Evolutionary conservation across 495 filamentous ascomycete genomes (phyloP).

Genomic region (Penicillium desertorum): DNA sequence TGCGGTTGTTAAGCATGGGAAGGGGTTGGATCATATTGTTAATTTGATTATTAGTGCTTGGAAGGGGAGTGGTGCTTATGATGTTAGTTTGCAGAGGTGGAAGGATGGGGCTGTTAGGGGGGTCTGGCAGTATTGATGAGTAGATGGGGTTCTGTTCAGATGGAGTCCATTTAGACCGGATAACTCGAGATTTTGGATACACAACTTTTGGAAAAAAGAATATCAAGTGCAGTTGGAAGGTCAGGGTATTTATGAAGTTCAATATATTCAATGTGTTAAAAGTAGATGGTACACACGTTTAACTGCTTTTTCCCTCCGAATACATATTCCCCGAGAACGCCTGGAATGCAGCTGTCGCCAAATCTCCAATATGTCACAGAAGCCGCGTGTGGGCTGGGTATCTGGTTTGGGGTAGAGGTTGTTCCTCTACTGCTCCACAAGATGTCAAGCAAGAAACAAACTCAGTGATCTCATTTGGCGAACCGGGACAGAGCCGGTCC

Average conservation of each 20-base stretch:
- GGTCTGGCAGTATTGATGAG: slow-evolving; percentile 43
- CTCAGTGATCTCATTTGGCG: slow-evolving; percentile 43
- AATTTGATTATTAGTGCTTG: slow-evolving; percentile 88
- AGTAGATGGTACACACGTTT: slow-evolving; percentile 16
- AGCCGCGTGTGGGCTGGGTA: slow-evolving; percentile 26
- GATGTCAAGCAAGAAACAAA: slow-evolving; percentile 27
- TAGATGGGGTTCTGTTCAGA: slow-evolving; percentile 17
- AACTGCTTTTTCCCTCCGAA: slow-evolving; percentile 23
- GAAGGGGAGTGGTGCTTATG: slow-evolving; percentile 78
- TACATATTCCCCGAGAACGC: slow-evolving; percentile 29
- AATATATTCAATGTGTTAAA: slow-evolving; percentile 16
- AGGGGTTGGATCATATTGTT: slow-evolving; percentile 80
- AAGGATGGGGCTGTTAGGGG: slow-evolving; percentile 49
- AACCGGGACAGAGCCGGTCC: slow-evolving; percentile 74
- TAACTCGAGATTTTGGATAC: background rate
- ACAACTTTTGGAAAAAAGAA: background rate
- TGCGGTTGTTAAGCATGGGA: slow-evolving; percentile 91
- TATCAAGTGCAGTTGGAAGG: background rate
- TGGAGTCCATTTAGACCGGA: background rate
- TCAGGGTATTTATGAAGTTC: background rate
- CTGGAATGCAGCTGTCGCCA: slow-evolving; percentile 34
- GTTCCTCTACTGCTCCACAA: slow-evolving; percentile 12
- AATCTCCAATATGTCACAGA: slow-evolving; percentile 22
- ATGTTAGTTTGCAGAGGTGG: slow-evolving; percentile 53
- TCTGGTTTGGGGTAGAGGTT: slow-evolving; percentile 17